Evolutionary conservation across 2,329 filamentous ascomycete species (phyloP), one percentile per base, ranked within the genome.

Genomic region (Aspergillus pseudotamarii): DNA sequence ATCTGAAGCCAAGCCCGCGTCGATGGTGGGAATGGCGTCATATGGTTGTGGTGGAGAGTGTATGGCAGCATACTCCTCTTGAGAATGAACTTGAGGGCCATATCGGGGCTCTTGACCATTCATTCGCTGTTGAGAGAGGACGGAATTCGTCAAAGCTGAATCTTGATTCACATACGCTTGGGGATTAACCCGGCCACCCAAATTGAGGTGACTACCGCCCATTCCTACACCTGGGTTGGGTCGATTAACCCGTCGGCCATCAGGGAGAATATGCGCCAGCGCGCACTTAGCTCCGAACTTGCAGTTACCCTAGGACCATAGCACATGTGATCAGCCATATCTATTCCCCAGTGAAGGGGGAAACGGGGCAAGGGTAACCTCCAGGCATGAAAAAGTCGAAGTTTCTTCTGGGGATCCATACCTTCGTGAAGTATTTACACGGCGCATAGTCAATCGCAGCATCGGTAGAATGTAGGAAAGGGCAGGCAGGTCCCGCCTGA

Each of bases 351-450:
- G 32, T 23, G 21, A 26, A 38, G 16, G 12, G 10, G 23, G 34
- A 11, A n/a, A 26, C 9, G 56, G 32, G 11, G 26, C n/a, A 21
- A 41, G n/a, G 26, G 38, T 19, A 14, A 45, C 45, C 34, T n/a
- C 19, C 34, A 28, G 30, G 34, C 19, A 41, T 28, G 2, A 38
- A 34, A 30, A 12, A 6, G 30, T 32, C 45, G 28, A 28, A 46
- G 11, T 19, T 21, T 43, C 11, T 34, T 56, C 28, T 34, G 28
- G 23, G 21, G 30, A 30, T 63, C 41, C 59, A 72, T 83, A 96
- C 93, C 90, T 98, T 99, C 75, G 94, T 91, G 78, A 98, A 99
- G 82, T 98, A 99, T 81, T 98, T 99, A 89, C 95, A 99, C 14
- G 88, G 88, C 68, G 96, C 89, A 66, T 91, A 94, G 77, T 97